Evolutionary conservation across 108 stramenopile genomes (phyloP).

Genomic region (Skeletonema tropicum): DNA sequence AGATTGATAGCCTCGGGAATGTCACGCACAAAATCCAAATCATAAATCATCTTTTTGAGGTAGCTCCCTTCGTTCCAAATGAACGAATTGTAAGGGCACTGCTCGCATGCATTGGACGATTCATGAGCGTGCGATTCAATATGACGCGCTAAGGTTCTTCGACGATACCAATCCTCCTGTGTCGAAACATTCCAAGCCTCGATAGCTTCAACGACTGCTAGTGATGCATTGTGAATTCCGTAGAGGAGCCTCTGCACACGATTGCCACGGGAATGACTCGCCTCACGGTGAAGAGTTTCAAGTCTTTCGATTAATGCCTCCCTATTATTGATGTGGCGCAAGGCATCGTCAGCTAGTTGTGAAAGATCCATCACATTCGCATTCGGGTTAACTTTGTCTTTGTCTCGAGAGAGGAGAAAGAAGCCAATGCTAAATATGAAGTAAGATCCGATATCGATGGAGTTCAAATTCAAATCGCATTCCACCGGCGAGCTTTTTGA

Average conservation of each 20-base stretch:
- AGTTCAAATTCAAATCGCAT: neutral
- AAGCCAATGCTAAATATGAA: too few relatives aligned
- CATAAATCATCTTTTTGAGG: constrained; percentile 39
- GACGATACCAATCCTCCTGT: constrained; percentile 34
- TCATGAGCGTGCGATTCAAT: constrained; percentile 1
- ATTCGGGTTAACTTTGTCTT: neutral
- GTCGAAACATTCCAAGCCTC: constrained; percentile 35
- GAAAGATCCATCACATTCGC: neutral
- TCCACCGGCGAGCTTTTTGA: neutral
- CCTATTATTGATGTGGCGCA: constrained; percentile 30
- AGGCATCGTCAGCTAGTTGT: constrained; percentile 22
- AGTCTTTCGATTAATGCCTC: constrained; percentile 33
- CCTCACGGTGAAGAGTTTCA: constrained; percentile 22
- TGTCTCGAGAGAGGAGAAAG: too few relatives aligned
- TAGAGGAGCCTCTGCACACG: constrained; percentile 35
- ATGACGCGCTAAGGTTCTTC: constrained; percentile 17
- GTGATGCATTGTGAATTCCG: constrained; percentile 36
- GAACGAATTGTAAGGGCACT: constrained; percentile 30
- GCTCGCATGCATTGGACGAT: neutral
- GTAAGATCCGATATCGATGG: too few relatives aligned
- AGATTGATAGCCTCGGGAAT: constrained; percentile 28
- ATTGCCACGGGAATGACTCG: constrained; percentile 15
- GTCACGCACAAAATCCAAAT: constrained; percentile 40
- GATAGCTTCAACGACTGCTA: constrained; percentile 33
- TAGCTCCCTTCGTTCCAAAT: constrained; percentile 41